phyloP scores from a whole-genome alignment of 768 basidiomycete genomes.

The Cystofilobasidium macerans region DNA sequence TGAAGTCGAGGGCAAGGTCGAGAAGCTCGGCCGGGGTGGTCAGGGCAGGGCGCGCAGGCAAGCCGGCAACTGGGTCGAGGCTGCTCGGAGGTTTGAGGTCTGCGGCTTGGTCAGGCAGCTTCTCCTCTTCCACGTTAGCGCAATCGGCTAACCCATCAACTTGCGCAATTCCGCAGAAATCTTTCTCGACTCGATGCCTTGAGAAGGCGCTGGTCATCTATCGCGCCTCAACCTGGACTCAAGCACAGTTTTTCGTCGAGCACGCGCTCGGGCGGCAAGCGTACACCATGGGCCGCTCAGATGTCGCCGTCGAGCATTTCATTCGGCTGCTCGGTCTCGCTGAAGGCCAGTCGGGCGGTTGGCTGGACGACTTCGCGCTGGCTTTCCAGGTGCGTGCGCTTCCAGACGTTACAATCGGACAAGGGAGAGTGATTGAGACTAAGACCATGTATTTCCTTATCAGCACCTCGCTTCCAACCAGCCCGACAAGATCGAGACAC shows the following conservation, averaged over 20 bases:
- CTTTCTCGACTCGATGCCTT: slow-evolving; percentile 39
- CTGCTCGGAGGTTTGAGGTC: slow-evolving; percentile 41
- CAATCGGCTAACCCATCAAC: not conserved
- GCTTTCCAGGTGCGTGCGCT: slow-evolving; percentile 57
- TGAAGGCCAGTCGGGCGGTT: slow-evolving; percentile 46
- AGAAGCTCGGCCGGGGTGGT: slow-evolving; percentile 30
- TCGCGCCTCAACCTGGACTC: slow-evolving; percentile 33
- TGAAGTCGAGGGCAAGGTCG: slow-evolving; percentile 5
- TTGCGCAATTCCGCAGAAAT: slow-evolving; percentile 34
- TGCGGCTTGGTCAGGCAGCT: slow-evolving; percentile 37
- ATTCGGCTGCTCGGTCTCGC: slow-evolving; percentile 48
- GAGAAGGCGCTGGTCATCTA: slow-evolving; percentile 38
- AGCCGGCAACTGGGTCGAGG: slow-evolving; percentile 39
- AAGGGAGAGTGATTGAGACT: too few relatives aligned
- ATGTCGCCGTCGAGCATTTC: slow-evolving; percentile 66
- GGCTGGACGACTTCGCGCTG: slow-evolving; percentile 77
- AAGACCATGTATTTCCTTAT: too few relatives aligned
- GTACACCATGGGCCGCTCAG: slow-evolving; percentile 79
- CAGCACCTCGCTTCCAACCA: slow-evolving; percentile 16
- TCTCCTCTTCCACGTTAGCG: not conserved
- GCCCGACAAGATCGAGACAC: slow-evolving; percentile 32
- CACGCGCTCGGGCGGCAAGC: slow-evolving; percentile 57
- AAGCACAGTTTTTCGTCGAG: slow-evolving; percentile 37
- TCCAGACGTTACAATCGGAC: not conserved
- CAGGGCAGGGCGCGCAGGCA: slow-evolving; percentile 28